phyloP scores from a whole-genome alignment of 2,329 filamentous ascomycete genomes.

The Davidsoniella virescens region DNA sequence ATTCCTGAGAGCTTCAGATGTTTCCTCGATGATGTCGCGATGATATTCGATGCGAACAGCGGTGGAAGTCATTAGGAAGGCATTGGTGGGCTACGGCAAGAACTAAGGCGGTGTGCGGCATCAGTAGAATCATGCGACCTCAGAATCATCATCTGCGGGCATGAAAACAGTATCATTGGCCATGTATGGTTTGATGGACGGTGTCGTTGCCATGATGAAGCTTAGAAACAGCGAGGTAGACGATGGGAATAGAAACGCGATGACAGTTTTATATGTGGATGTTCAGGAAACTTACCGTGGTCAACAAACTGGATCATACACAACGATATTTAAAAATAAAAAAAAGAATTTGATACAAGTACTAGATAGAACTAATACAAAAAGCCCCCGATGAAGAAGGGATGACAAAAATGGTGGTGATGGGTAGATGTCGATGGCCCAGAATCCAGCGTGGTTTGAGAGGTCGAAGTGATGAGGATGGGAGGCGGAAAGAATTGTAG shows the following conservation, averaged over 20 bases:
- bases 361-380: slow-evolving; percentile 3
- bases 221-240: slow-evolving; percentile 4
- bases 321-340: not conserved
- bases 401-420: slow-evolving; percentile 10
- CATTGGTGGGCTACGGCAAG: not conserved
- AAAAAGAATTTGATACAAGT: slow-evolving; percentile 1
- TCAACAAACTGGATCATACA: not conserved
- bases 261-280: not conserved
- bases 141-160: not conserved
- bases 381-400: slow-evolving; percentile 2
- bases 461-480: slow-evolving; percentile 11
- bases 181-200: not conserved
- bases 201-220: slow-evolving; percentile 9
- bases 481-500: slow-evolving; percentile 12
- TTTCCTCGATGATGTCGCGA: slow-evolving; percentile 4
- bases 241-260: slow-evolving; percentile 11
- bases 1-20: not conserved
- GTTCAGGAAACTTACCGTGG: not conserved
- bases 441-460: slow-evolving; percentile 11
- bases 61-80: slow-evolving; percentile 1
- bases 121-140: slow-evolving; percentile 4
- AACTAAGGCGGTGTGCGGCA: not conserved
- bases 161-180: not conserved
- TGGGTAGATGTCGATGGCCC: slow-evolving; percentile 11
- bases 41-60: not conserved